These are phyloP conservation scores for Pyracantha coccinea DNA, from an alignment of 331 rosid genomes.

Conservation along the genomic window DNA sequence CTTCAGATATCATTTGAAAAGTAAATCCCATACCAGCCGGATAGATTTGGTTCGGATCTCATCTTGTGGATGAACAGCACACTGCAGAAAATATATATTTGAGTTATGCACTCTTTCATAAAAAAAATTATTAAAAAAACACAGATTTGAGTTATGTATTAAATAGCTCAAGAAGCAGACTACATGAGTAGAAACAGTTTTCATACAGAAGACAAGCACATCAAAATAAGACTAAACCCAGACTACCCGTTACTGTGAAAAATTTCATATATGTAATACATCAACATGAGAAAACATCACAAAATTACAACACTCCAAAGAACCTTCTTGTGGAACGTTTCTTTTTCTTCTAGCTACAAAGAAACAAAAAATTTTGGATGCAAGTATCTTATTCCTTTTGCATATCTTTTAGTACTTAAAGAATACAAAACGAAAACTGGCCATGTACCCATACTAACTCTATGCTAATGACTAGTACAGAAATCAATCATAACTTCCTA, in stretches of 20 bases:
- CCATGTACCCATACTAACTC: not conserved
- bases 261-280: not conserved
- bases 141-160: not conserved
- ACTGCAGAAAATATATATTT: slow-evolving; percentile 42
- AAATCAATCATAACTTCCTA: not conserved
- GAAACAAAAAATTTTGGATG: not conserved
- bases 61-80: slow-evolving; percentile 85
- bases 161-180: not conserved
- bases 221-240: not conserved
- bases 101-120: not conserved
- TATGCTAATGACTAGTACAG: not conserved
- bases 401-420: not conserved
- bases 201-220: not conserved
- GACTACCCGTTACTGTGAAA: not conserved
- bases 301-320: not conserved
- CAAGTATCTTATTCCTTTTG: not conserved
- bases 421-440: not conserved
- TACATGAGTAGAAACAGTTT: not conserved
- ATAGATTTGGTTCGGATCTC: slow-evolving; percentile 95
- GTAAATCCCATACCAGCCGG: slow-evolving; percentile 65
- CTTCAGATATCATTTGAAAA: not conserved
- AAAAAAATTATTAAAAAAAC: not conserved
- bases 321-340: not conserved
- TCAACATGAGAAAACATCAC: not conserved
- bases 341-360: not conserved